These are phyloP conservation scores for Sutorius australiensis DNA, from an alignment of 768 basidiomycete species.

Conservation along the genomic window DNA sequence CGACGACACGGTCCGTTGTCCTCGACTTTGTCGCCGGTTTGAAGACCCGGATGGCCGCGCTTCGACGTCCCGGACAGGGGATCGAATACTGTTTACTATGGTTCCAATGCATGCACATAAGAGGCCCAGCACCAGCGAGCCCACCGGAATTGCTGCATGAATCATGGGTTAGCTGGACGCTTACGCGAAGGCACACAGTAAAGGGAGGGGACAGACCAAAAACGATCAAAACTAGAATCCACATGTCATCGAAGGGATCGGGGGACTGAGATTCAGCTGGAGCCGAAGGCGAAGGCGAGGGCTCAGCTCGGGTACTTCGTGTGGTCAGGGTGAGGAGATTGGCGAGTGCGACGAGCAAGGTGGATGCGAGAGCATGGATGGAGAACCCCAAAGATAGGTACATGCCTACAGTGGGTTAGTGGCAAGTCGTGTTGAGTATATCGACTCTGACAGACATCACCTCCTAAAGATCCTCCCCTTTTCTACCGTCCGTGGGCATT, in stretches of 20 bases:
- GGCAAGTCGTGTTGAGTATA: not conserved
- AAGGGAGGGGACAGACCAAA: not conserved
- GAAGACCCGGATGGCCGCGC: not conserved
- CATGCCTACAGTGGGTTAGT: not conserved
- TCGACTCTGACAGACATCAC: not conserved
- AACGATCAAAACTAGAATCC: not conserved
- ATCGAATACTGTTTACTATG: not conserved
- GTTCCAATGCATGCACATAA: not conserved
- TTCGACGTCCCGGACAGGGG: not conserved
- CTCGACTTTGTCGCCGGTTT: not conserved
- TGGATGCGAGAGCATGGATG: not conserved
- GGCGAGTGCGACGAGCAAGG: not conserved
- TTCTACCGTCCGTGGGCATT: not conserved
- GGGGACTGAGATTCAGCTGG: not conserved
- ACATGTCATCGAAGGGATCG: accelerated
- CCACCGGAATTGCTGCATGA: not conserved
- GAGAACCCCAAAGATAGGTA: not conserved
- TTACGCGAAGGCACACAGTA: not conserved
- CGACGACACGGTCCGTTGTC: not conserved
- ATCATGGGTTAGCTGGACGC: not conserved
- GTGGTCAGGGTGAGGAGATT: not conserved
- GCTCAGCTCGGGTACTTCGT: not conserved
- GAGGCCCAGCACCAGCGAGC: not conserved
- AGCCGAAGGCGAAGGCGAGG: not conserved
- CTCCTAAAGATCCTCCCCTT: not conserved